Conservation (phyloP, 2,329 filamentous ascomycete genomes). For the Aureobasidium sp. region DNA sequence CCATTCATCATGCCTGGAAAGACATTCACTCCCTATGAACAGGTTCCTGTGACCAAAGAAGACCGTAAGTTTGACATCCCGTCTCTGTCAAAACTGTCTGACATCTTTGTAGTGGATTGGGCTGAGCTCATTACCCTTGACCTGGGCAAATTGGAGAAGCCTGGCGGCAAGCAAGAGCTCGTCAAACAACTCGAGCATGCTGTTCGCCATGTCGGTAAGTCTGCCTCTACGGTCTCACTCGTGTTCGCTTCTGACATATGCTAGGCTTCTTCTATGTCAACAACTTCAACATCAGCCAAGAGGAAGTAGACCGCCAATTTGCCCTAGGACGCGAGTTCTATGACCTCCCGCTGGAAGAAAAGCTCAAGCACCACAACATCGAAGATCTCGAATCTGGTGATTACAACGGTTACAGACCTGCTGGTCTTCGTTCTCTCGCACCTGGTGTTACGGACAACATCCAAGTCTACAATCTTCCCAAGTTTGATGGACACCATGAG, state of each 20-base stretch:
- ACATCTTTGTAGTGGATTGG: slow-evolving; percentile 40
- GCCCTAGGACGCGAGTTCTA: slow-evolving; percentile 68
- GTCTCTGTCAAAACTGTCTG: not conserved
- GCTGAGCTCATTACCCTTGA: slow-evolving; percentile 66
- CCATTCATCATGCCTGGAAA: slow-evolving; percentile 24
- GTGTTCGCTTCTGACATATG: not conserved
- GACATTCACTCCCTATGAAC: slow-evolving; percentile 31
- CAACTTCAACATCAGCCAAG: slow-evolving; percentile 68
- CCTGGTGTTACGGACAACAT: slow-evolving; percentile 52
- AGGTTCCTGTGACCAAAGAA: slow-evolving; percentile 36
- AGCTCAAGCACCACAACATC: slow-evolving; percentile 56
- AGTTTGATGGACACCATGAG: slow-evolving; percentile 42
- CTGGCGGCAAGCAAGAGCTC: slow-evolving; percentile 60
- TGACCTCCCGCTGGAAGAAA: slow-evolving; percentile 62
- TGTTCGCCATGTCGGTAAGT: slow-evolving; percentile 34
- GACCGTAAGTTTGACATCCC: slow-evolving; percentile 24
- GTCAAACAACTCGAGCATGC: slow-evolving; percentile 63
- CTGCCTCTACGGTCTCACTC: too few relatives aligned
- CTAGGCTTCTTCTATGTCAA: slow-evolving; percentile 68
- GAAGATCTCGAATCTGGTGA: slow-evolving; percentile 33
- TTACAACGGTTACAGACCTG: slow-evolving; percentile 32
- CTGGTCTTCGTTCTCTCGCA: slow-evolving; percentile 16
- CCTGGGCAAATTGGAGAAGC: slow-evolving; percentile 58
- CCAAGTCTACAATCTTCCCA: slow-evolving; percentile 67
- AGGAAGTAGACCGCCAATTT: slow-evolving; percentile 67